phyloP scores from a whole-genome alignment of 2,329 filamentous ascomycete species.

The Cladosporium colombiae region DNA sequence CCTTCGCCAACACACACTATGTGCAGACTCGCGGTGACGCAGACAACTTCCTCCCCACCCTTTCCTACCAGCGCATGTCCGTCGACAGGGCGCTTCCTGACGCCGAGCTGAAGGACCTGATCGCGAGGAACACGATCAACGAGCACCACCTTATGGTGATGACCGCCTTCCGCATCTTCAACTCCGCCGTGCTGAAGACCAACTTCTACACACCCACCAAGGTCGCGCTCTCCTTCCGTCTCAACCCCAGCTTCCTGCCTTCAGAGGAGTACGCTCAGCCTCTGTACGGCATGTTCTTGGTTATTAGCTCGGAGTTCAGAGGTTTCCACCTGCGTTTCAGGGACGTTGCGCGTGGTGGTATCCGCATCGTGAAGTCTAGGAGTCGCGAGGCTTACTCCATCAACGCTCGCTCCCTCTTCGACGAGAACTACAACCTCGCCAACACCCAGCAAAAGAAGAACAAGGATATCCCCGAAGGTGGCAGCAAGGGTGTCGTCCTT shows the following conservation, averaged over 20 bases:
- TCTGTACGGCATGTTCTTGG: constrained; percentile 96
- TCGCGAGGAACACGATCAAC: constrained; percentile 78
- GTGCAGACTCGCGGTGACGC: constrained; percentile 64
- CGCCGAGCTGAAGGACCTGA: constrained; percentile 70
- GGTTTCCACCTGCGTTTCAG: constrained; percentile 98
- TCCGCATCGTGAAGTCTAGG: constrained; percentile 96
- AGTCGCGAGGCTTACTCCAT: constrained; percentile 95
- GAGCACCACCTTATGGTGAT: constrained; percentile 99
- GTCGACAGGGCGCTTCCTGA: constrained; percentile 76
- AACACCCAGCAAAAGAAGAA: constrained; percentile 99
- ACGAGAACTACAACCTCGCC: constrained; percentile 97
- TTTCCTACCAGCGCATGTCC: constrained; percentile 67
- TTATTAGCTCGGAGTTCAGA: constrained; percentile 94
- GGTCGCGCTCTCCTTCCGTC: constrained; percentile 93
- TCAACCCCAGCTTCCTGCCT: constrained; percentile 86
- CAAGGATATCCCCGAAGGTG: constrained; percentile 98
- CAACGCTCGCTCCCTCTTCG: constrained; percentile 93
- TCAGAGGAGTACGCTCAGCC: constrained; percentile 89
- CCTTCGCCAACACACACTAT: constrained; percentile 86
- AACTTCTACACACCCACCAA: constrained; percentile 98
- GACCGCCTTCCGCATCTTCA: constrained; percentile 95
- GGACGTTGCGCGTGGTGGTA: constrained; percentile 94
- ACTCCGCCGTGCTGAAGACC: constrained; percentile 89
- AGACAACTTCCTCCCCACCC: constrained; percentile 69
- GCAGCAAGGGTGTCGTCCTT: constrained; percentile 95